phyloP scores from a whole-genome alignment of 495 filamentous ascomycete genomes.

The Penicillium bovifimosum region DNA sequence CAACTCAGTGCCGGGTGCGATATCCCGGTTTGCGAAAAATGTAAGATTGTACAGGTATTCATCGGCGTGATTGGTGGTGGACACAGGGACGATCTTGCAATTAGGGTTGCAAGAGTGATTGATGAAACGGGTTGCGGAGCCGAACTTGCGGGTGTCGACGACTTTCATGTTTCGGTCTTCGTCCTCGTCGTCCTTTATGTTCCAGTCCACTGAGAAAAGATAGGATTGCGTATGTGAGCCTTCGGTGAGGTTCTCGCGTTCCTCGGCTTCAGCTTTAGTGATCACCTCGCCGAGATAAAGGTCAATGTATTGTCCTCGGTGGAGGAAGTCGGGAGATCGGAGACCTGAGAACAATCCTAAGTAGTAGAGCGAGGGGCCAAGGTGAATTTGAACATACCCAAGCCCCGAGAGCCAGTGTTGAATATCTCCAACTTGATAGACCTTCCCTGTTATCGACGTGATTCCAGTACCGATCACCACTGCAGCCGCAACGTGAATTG shows the following conservation, averaged over 20 bases:
- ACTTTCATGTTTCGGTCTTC: too few species aligned
- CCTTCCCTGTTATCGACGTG: constrained; percentile 72
- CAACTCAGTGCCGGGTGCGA: constrained; percentile 64
- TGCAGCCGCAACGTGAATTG: constrained; percentile 64
- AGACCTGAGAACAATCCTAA: constrained; percentile 47
- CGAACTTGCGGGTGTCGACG: too few species aligned
- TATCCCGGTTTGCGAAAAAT: constrained; percentile 71
- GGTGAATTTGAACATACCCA: constrained; percentile 31
- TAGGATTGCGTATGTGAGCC: constrained; percentile 50
- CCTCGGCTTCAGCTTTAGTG: too few species aligned
- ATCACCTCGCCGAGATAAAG: constrained; percentile 84
- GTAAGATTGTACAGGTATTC: constrained; percentile 76
- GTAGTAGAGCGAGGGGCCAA: constrained; percentile 3
- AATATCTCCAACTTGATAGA: constrained; percentile 64
- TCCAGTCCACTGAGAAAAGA: constrained; percentile 82
- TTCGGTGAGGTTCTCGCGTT: constrained; percentile 51
- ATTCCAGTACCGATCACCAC: constrained; percentile 59
- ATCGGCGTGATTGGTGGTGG: constrained; percentile 65
- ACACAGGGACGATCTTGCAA: too few species aligned
- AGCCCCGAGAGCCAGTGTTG: too few species aligned
- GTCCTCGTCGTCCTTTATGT: constrained; percentile 58
- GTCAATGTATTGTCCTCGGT: constrained; percentile 80
- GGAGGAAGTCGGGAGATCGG: constrained; percentile 59
- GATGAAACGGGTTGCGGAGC: too few species aligned
- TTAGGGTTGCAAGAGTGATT: too few species aligned